These are phyloP conservation scores for Candida chauliodis DNA, from an alignment of 805 yeast species.

Conservation along the genomic window DNA sequence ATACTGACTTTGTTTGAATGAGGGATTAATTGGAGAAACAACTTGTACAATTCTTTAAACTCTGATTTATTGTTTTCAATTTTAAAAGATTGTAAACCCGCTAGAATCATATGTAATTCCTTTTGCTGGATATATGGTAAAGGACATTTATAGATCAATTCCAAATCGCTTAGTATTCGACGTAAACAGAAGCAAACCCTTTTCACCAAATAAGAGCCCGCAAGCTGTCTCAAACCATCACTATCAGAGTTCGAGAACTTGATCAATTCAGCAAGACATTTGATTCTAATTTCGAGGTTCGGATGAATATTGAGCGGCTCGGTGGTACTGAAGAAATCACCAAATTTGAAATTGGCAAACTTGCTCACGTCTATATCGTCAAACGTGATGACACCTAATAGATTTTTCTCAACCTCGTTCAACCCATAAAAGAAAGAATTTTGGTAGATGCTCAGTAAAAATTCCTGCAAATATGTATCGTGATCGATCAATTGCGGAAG, in stretches of 20 bases:
- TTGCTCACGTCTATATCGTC: slow-evolving; percentile 30
- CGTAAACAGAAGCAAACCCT: slow-evolving; percentile 61
- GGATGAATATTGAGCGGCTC: slow-evolving; percentile 41
- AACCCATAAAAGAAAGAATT: slow-evolving; percentile 57
- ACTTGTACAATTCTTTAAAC: slow-evolving; percentile 10
- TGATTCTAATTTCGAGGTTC: slow-evolving; percentile 47
- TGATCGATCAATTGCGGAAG: slow-evolving; percentile 32
- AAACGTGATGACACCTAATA: slow-evolving; percentile 19
- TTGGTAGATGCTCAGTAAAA: slow-evolving; percentile 50
- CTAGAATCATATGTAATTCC: slow-evolving; percentile 52
- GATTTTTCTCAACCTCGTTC: slow-evolving; percentile 47
- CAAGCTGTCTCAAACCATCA: slow-evolving; percentile 16
- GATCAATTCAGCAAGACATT: slow-evolving; percentile 53
- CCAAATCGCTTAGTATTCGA: slow-evolving; percentile 61
- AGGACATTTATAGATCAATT: slow-evolving; percentile 59
- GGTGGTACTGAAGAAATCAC: slow-evolving; percentile 62
- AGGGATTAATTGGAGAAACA: slow-evolving; percentile 18
- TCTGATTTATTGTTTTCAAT: slow-evolving; percentile 5
- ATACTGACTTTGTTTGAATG: slow-evolving; percentile 10
- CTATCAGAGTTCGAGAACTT: slow-evolving; percentile 26
- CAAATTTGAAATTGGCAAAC: slow-evolving; percentile 41
- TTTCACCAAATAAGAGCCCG: slow-evolving; percentile 42
- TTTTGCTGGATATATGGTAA: slow-evolving; percentile 59
- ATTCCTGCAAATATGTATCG: slow-evolving; percentile 31
- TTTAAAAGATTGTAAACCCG: slow-evolving; percentile 26